Conservation (phyloP, 805 yeast genomes). For the Metschnikowia arizonensis region DNA sequence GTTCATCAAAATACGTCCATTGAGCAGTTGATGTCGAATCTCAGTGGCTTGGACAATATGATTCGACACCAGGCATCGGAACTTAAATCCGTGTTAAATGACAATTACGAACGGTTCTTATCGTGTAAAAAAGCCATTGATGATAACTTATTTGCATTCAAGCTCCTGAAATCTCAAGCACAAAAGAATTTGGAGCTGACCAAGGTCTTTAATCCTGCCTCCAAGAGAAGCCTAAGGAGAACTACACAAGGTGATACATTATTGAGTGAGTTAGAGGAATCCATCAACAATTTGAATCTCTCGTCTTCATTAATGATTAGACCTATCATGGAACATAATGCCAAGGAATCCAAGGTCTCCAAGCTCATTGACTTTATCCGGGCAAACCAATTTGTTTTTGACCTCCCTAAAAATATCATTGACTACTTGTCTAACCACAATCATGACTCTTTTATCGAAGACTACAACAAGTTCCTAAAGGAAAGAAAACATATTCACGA, state of each 20-base stretch:
- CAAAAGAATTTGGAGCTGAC: constrained; percentile 34
- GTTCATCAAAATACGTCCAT: constrained; percentile 37
- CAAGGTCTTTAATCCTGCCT: constrained; percentile 36
- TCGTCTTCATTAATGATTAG: constrained; percentile 37
- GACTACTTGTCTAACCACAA: constrained; percentile 26
- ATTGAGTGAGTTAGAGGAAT: constrained; percentile 34
- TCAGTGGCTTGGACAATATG: constrained; percentile 30
- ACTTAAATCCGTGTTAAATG: constrained; percentile 34
- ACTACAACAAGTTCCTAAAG: constrained; percentile 28
- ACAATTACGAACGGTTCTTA: constrained; percentile 33
- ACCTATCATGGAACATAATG: constrained; percentile 38
- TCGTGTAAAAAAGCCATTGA: constrained; percentile 39
- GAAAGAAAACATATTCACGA: constrained; percentile 22
- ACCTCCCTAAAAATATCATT: constrained; percentile 33
- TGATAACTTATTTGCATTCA: constrained; percentile 32
- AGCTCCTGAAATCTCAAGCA: constrained; percentile 30
- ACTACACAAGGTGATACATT: constrained; percentile 23
- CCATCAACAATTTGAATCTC: constrained; percentile 36
- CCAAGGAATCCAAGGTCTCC: constrained; percentile 31
- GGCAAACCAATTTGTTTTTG: constrained; percentile 31
- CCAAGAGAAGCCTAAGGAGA: constrained; percentile 14
- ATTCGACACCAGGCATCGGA: constrained; percentile 35
- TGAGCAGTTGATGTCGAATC: constrained; percentile 28
- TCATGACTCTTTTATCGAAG: constrained; percentile 35
- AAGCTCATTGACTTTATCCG: constrained; percentile 35